These are phyloP conservation scores for Parastagonospora avenae DNA, from an alignment of 2,329 filamentous ascomycete genomes.

Conservation along the genomic window DNA sequence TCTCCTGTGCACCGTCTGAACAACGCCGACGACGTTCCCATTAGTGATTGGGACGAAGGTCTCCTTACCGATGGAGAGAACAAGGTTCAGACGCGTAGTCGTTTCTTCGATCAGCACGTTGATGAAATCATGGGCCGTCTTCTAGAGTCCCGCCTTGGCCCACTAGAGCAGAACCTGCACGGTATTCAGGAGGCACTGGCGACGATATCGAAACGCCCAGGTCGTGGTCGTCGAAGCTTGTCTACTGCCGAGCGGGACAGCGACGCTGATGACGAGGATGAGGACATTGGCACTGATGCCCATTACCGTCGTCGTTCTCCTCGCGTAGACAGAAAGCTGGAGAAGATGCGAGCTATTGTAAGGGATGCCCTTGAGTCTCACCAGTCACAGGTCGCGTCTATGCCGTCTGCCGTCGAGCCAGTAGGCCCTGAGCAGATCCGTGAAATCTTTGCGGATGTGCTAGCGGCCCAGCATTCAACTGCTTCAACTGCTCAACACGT, in stretches of 20 bases:
- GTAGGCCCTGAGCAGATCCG: constrained; percentile 73
- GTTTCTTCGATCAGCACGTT: constrained; percentile 90
- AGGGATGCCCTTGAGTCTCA: constrained; percentile 67
- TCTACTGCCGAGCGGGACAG: constrained; percentile 76
- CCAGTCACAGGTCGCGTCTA: constrained; percentile 40
- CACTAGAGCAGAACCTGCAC: constrained; percentile 78
- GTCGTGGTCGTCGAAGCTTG: constrained; percentile 66
- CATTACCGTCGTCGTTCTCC: constrained; percentile 75
- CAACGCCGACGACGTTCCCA: constrained; percentile 66
- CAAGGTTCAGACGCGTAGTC: constrained; percentile 79
- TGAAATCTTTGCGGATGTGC: constrained; percentile 63
- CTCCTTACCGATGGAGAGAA: constrained; percentile 76
- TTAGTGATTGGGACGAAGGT: constrained; percentile 91
- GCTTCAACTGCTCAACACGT: constrained; percentile 32
- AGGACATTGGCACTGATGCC: constrained; percentile 62
- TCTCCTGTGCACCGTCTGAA: constrained; percentile 68
- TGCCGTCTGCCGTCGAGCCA: constrained; percentile 33
- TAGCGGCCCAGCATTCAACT: constrained; percentile 55
- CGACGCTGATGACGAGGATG: constrained; percentile 93
- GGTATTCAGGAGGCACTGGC: constrained; percentile 74
- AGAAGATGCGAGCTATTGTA: constrained; percentile 70
- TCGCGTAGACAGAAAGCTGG: constrained; percentile 75
- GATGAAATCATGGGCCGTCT: constrained; percentile 82
- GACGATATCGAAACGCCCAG: constrained; percentile 57
- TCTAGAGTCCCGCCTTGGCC: constrained; percentile 75